A percentile compares a stretch with the other conserved stretches of the same genome.
Conservation (phyloP, 192 early-diverging fungal genomes). For the Jimgerdemannia flammicorona region DNA sequence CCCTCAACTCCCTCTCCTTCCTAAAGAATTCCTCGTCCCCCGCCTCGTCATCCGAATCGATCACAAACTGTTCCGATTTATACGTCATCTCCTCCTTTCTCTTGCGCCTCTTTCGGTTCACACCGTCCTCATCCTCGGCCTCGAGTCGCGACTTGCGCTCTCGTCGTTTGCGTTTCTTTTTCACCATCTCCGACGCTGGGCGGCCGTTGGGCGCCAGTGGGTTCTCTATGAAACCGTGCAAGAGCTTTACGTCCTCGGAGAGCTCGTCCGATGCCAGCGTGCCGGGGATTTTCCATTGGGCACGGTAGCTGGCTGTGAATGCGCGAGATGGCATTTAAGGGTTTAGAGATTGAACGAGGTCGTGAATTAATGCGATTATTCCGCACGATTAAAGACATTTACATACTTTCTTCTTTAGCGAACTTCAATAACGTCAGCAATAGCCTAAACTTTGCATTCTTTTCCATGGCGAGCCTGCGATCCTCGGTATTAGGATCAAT, state of each 20-base stretch:
- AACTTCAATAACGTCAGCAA: slow-evolving; percentile 37
- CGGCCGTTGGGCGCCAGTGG: slow-evolving; percentile 1
- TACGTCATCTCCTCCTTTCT: background rate
- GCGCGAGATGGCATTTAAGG: background rate
- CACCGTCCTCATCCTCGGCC: background rate
- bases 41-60: background rate
- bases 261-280: slow-evolving; percentile 32
- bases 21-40: background rate
- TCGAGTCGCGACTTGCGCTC: too few species aligned
- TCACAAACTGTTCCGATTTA: background rate
- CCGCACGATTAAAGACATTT: background rate
- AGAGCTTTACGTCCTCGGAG: slow-evolving; percentile 28
- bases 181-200: background rate
- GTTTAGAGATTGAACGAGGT: too few species aligned
- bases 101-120: background rate
- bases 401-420: slow-evolving; percentile 24
- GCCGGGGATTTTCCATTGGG: slow-evolving; percentile 32
- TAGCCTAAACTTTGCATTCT: slow-evolving; percentile 35
- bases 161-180: background rate
- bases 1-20: background rate
- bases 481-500: slow-evolving; percentile 21
- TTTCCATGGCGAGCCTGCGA: slow-evolving; percentile 13
- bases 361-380: too few species aligned
- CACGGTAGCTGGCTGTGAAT: background rate
- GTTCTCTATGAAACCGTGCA: slow-evolving; percentile 22